phyloP scores from a whole-genome alignment of 2,329 filamentous ascomycete genomes.

The Pezicula carpinea region DNA sequence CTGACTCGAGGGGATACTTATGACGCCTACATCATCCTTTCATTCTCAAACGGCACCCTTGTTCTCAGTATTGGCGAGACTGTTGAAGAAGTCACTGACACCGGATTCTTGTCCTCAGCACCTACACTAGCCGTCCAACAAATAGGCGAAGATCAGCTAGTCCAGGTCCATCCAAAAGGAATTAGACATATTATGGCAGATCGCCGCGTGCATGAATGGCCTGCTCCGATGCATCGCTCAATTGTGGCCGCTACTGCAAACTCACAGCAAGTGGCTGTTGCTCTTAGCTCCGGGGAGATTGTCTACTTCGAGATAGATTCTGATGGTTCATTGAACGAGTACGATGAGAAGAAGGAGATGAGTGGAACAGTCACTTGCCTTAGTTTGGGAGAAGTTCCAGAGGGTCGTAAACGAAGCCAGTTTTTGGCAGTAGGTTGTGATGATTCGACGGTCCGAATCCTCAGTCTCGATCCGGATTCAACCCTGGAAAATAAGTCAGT shows the following conservation, averaged over 20 bases:
- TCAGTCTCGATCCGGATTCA: slow-evolving; percentile 84
- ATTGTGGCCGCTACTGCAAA: slow-evolving; percentile 95
- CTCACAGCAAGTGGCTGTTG: slow-evolving; percentile 86
- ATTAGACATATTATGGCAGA: slow-evolving; percentile 83
- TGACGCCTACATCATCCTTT: slow-evolving; percentile 94
- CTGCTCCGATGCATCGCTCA: slow-evolving; percentile 85
- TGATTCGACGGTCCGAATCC: slow-evolving; percentile 89
- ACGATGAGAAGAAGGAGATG: slow-evolving; percentile 93
- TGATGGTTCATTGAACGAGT: slow-evolving; percentile 86
- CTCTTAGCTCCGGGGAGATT: slow-evolving; percentile 92
- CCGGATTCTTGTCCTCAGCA: slow-evolving; percentile 83
- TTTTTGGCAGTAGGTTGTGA: slow-evolving; percentile 96
- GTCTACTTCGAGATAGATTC: slow-evolving; percentile 97
- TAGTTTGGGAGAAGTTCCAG: slow-evolving; percentile 88
- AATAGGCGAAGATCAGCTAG: slow-evolving; percentile 84
- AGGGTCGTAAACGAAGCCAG: slow-evolving; percentile 81
- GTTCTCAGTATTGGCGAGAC: slow-evolving; percentile 95
- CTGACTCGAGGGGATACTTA: slow-evolving; percentile 75
- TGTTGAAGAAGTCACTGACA: slow-evolving; percentile 91
- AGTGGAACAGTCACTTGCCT: slow-evolving; percentile 91
- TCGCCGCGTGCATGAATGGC: slow-evolving; percentile 84
- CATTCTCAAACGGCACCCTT: slow-evolving; percentile 82
- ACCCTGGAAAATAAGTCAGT: slow-evolving; percentile 92
- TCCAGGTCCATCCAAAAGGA: slow-evolving; percentile 95
- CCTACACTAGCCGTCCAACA: slow-evolving; percentile 91